A percentile compares a stretch with the other conserved stretches of the same genome.
These are phyloP conservation scores for Capsicum pubescens DNA, from an alignment of 257 asterid species.

Conservation along the genomic window DNA sequence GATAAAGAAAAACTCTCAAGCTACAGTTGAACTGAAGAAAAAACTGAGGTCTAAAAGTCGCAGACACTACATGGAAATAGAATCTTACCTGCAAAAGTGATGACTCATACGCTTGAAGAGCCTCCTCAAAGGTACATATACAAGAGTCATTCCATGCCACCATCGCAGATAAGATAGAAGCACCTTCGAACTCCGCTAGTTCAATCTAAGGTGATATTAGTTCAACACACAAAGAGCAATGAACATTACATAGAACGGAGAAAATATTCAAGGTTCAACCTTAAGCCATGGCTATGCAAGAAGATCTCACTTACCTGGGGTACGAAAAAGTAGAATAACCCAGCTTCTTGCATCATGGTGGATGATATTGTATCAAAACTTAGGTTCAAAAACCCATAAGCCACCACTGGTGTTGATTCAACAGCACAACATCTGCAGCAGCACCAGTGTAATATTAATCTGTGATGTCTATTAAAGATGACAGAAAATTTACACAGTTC, in stretches of 20 bases:
- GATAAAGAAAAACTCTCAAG: background rate
- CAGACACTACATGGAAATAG: conserved; percentile 27
- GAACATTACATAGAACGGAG: background rate
- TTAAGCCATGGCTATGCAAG: conserved; percentile 3
- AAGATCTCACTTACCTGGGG: conserved; percentile 64
- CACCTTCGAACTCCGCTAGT: conserved; percentile 72
- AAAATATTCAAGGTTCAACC: background rate
- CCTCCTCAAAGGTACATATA: conserved; percentile 60
- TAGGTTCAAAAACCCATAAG: conserved; percentile 76
- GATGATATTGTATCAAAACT: conserved; percentile 54
- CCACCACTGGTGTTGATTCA: conserved; percentile 68
- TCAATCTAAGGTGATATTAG: conserved; percentile 61
- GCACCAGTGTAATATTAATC: conserved; percentile 20
- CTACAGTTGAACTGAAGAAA: conserved; percentile 15
- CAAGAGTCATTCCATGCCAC: conserved; percentile 78
- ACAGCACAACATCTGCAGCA: conserved; percentile 58
- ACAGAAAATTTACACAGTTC: conserved; percentile 4
- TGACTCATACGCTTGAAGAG: conserved; percentile 54
- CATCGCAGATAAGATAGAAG: conserved; percentile 62
- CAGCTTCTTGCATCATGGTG: conserved; percentile 55
- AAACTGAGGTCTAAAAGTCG: background rate
- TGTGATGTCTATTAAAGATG: background rate
- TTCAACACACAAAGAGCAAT: background rate
- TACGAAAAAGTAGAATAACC: conserved; percentile 69
- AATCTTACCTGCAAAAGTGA: conserved; percentile 72